A percentile compares a stretch with the other conserved stretches of the same genome.
These are phyloP conservation scores for Crithidia sp. DNA, from an alignment of 208 protist genomes.

Conservation along the genomic window DNA sequence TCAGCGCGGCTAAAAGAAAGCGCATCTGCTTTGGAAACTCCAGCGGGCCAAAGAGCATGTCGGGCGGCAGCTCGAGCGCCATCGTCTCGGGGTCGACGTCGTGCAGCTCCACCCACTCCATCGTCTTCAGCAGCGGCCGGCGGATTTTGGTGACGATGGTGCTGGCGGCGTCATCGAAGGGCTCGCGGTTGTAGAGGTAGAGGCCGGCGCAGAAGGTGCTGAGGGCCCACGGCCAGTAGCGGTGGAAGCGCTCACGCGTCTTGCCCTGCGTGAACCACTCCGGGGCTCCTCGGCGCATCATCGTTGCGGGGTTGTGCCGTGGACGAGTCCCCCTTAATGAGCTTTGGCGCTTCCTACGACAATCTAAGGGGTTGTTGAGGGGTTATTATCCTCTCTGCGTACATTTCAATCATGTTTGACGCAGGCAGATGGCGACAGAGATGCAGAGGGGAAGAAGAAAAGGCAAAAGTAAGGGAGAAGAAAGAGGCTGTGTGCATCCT, in stretches of 20 bases:
- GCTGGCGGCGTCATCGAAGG: slow-evolving; percentile 84
- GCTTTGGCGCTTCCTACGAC: no score
- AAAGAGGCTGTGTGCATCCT: not conserved
- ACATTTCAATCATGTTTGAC: not conserved
- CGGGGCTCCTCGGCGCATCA: slow-evolving; percentile 80
- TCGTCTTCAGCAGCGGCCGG: slow-evolving; percentile 78
- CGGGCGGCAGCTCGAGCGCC: slow-evolving; percentile 87
- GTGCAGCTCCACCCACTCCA: slow-evolving; percentile 91
- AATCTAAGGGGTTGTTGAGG: not conserved
- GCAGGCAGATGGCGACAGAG: not conserved
- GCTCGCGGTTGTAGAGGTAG: slow-evolving; percentile 88
- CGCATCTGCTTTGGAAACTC: slow-evolving; percentile 90
- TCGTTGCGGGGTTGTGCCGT: not conserved
- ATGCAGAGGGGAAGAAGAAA: not conserved
- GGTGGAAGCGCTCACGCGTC: slow-evolving; percentile 79
- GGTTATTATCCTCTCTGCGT: not conserved
- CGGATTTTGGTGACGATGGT: slow-evolving; percentile 81
- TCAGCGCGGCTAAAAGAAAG: slow-evolving; percentile 85
- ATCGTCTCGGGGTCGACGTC: slow-evolving; percentile 90
- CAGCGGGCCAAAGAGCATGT: slow-evolving; percentile 88
- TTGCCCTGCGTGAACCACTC: slow-evolving; percentile 88
- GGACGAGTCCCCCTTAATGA: no score
- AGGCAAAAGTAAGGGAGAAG: not conserved
- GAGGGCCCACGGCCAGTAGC: slow-evolving; percentile 88
- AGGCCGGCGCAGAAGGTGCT: slow-evolving; percentile 75